Evolutionary conservation across 2,329 filamentous ascomycete species (phyloP), one percentile per base, ranked within the genome.

Genomic region (Grosmannia penicillata): DNA sequence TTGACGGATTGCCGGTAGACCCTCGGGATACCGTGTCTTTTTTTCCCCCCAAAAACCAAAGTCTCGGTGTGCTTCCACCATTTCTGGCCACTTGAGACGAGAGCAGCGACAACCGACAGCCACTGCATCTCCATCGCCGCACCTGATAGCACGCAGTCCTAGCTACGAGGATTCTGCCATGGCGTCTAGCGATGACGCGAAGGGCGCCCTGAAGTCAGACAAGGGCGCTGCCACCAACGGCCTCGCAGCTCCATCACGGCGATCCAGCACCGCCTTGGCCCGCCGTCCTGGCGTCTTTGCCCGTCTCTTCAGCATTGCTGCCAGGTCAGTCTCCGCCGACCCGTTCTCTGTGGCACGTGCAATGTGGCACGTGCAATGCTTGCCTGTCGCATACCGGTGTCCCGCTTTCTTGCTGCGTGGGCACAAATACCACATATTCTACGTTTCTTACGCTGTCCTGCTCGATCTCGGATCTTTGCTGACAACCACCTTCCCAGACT

Each of bases 401-500:
- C n/a, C n/a, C n/a, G n/a, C n/a, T n/a, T n/a, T n/a, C n/a, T n/a
- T n/a, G n/a, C n/a, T n/a, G n/a, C n/a, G n/a, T n/a, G n/a, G n/a
- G n/a, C n/a, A n/a, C n/a, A n/a, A n/a, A n/a, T n/a, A n/a, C n/a
- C n/a, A n/a, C n/a, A n/a, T n/a, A n/a, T n/a, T n/a, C n/a, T 21
- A n/a, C 13, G n/a, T 23, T 8, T 17, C 25, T 26, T 26, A 6
- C 17, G 19, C 17, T 27, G 8, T 3, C 15, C 18, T 22, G 7
- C 18, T 22, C 34, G 8, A 5, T 3, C 14, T 25, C 33, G 6
- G 14, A n/a, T 24, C 6, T n/a, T 9, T 18, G 24, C 26, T 36
- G 15, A 25, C 10, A 9, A 10, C 11, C 18, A n/a, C n/a, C n/a
- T n/a, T 26, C 4, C n/a, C 37, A 89, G 89, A 51, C 57, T 95